phyloP scores from a whole-genome alignment of 2,329 filamentous ascomycete species.

The Ustulina deusta region DNA sequence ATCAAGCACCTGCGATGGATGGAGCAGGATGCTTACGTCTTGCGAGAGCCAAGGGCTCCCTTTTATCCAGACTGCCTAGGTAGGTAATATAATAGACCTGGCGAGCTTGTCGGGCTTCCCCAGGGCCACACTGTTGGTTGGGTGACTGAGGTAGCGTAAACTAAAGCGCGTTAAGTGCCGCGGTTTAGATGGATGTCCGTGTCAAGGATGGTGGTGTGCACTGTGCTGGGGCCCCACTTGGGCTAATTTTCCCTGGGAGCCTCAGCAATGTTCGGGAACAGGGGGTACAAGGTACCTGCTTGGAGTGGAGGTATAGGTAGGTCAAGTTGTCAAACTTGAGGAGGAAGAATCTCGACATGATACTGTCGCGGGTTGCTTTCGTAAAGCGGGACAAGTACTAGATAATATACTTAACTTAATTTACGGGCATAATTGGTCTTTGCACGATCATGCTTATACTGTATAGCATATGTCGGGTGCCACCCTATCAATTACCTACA shows the following conservation, averaged over 20 bases:
- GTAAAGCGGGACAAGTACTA: too few species aligned
- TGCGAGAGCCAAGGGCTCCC: neutral
- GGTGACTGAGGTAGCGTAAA: neutral
- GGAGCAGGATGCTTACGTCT: neutral
- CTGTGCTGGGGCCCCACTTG: constrained; percentile 23
- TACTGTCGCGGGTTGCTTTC: too few species aligned
- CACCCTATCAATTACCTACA: neutral
- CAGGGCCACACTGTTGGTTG: neutral
- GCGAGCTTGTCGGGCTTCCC: neutral
- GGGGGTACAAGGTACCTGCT: constrained; percentile 5
- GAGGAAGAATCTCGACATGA: too few species aligned
- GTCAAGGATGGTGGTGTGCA: constrained; percentile 7
- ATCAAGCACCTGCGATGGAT: neutral
- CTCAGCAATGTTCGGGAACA: constrained; percentile 19
- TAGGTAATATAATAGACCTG: neutral
- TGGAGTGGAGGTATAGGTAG: too few species aligned
- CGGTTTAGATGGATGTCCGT: constrained; percentile 3
- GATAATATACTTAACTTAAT: neutral
- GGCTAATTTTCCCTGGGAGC: constrained; percentile 16
- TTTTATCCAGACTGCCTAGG: neutral
- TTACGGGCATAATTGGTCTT: neutral
- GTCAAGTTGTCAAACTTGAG: too few species aligned
- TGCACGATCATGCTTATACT: too few species aligned
- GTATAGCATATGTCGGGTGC: neutral
- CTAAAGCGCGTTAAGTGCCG: constrained; percentile 37